Conservation (phyloP, 106 monocot genomes). For the Triglochin maritima region DNA sequence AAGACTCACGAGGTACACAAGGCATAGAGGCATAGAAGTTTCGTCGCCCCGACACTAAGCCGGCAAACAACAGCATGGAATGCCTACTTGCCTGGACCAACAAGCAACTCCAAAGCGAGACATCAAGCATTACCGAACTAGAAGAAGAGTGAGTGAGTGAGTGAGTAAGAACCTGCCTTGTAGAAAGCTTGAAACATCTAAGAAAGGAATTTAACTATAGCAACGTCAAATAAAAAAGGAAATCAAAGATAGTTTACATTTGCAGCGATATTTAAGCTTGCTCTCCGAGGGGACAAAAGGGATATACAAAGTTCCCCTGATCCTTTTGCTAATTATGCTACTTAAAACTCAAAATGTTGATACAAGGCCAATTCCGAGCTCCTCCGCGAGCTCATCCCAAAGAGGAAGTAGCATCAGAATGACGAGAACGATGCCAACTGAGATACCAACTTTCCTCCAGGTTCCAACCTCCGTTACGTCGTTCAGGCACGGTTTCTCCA, state of each 20-base stretch:
- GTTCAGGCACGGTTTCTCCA: slow-evolving; percentile 89
- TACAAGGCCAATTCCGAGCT: slow-evolving; percentile 72
- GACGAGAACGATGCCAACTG: slow-evolving; percentile 42
- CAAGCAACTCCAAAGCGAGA: no score
- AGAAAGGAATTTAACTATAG: background rate
- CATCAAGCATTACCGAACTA: no score
- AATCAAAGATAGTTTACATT: background rate
- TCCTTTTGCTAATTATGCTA: background rate
- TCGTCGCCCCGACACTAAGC: no score
- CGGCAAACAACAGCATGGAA: no score
- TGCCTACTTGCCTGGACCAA: no score
- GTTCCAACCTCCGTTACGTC: slow-evolving; percentile 82
- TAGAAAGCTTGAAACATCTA: background rate
- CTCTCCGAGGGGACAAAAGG: background rate
- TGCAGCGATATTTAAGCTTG: background rate
- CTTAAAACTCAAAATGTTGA: slow-evolving; percentile 47
- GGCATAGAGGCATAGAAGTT: no score
- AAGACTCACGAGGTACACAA: no score
- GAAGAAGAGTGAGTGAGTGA: no score
- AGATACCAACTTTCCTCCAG: slow-evolving; percentile 54
- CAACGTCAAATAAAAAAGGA: no score
- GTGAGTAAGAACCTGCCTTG: no score
- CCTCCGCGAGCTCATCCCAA: slow-evolving; percentile 96
- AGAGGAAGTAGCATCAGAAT: slow-evolving; percentile 74
- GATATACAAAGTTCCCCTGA: background rate